Evolutionary conservation across 345 rosid genomes (phyloP), one percentile per base, ranked within the genome.

Genomic region (Pistacia vera): DNA sequence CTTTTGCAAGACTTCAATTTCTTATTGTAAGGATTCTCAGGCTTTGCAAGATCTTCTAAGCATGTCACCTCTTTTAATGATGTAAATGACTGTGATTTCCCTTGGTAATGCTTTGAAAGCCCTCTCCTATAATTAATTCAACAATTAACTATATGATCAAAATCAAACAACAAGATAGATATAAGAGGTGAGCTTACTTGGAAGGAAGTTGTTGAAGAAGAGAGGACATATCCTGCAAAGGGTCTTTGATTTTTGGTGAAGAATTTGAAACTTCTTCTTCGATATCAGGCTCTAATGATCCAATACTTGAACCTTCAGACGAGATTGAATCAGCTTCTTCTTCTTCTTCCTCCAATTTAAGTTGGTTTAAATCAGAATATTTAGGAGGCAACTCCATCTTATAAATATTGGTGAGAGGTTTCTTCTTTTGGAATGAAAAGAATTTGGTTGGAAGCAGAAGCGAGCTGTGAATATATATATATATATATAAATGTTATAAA

Each of bases 81-180:
- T 33, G 85, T 74, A 75, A 84, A 84, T 4, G 87, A 84, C 66
- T 81, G 87, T 69, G 87, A 84, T 66, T 84, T 84, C 3, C 87
- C 85, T 77, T 81, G 76, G 79, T 79, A 84, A 54, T 84, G 81
- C 68, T 79, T 84, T 55, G 87, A 84, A 18, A 84, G 78, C 54
- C 87, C 87, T 68, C 77, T 81, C 72, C 87, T 84, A 59, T 46
- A 60, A 14, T 8, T 49, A 49, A 49, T 12, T 38, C 12, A 18
- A 28, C 11, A 69, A n/a, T 16, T 48, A 22, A 0, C n/a, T 49
- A 63, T 11, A 68, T 11, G 13, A 46, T 38, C 54, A 38, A 66
- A 20, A 66, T 18, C 67, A 65, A 38, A 65, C 8, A 13, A 65
- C 0, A 65, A 2, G 7, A 51, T 46, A 51, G 17, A 51, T 51